Evolutionary conservation across 1,284 basidiomycete species (phyloP).

Genomic region (Tilletia setariae): DNA sequence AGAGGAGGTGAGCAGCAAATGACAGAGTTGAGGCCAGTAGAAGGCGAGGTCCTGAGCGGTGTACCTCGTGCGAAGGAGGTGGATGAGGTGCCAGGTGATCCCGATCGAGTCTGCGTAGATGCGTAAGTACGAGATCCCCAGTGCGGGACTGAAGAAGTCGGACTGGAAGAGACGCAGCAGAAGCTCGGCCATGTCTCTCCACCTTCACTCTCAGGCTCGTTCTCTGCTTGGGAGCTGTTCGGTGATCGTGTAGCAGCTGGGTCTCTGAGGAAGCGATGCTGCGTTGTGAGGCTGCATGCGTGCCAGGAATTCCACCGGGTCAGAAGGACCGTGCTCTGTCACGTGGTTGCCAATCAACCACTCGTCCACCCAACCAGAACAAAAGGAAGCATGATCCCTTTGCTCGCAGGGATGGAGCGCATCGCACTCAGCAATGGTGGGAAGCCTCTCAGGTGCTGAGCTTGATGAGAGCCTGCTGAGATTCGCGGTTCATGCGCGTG

Average conservation of each 20-base stretch:
- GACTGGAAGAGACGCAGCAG: constrained; percentile 51
- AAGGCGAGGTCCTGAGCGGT: constrained; percentile 45
- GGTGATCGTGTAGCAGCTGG: too few relatives aligned
- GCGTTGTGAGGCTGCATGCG: neutral
- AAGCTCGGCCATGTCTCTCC: constrained; percentile 44
- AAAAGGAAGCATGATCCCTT: too few relatives aligned
- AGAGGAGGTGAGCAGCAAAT: constrained; percentile 49
- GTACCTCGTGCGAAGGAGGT: constrained; percentile 42
- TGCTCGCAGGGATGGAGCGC: neutral
- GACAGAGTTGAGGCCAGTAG: constrained; percentile 54
- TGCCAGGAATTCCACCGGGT: too few relatives aligned
- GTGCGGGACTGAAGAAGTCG: constrained; percentile 52
- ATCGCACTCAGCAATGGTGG: neutral
- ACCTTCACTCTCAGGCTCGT: neutral
- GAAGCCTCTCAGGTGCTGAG: neutral
- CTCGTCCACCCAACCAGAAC: too few relatives aligned
- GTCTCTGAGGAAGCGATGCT: too few relatives aligned
- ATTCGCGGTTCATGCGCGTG: constrained; percentile 13
- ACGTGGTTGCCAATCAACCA: too few relatives aligned
- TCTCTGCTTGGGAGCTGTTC: neutral
- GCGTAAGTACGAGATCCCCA: constrained; percentile 47
- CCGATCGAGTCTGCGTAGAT: constrained; percentile 52
- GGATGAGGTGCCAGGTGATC: constrained; percentile 52
- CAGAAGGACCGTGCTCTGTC: too few relatives aligned
- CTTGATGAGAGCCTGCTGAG: constrained; percentile 11